These are phyloP conservation scores for Fonsecaea pugnacius DNA, from an alignment of 2,329 filamentous ascomycete species.

Conservation along the genomic window DNA sequence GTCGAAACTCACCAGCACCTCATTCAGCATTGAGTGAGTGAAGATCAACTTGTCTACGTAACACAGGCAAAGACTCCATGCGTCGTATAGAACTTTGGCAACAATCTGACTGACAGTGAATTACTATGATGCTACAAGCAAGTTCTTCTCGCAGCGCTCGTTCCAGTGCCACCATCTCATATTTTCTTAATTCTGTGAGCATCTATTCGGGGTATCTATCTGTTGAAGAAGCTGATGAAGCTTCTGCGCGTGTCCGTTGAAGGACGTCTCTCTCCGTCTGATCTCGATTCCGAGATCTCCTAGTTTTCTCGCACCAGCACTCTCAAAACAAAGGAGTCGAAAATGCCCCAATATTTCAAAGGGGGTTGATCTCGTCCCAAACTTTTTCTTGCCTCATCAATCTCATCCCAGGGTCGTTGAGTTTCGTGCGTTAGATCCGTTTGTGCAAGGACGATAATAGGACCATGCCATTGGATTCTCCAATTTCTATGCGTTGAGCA, in stretches of 20 bases:
- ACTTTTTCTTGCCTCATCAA: conserved; percentile 22
- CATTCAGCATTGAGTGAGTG: no score
- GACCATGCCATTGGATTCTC: neutral
- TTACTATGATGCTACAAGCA: no score
- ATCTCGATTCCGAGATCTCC: neutral
- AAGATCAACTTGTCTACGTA: no score
- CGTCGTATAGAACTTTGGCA: no score
- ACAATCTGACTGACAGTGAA: no score
- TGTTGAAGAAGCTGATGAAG: conserved; percentile 36
- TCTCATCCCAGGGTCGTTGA: conserved; percentile 28
- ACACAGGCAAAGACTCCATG: no score
- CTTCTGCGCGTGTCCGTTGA: conserved; percentile 35
- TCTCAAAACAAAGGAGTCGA: conserved; percentile 1
- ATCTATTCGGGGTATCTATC: conserved; percentile 30
- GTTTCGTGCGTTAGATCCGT: conserved; percentile 14
- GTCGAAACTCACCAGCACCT: no score
- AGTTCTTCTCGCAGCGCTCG: no score
- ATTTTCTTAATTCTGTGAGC: neutral
- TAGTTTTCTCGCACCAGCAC: conserved; percentile 1
- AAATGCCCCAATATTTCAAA: conserved; percentile 6
- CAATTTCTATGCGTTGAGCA: conserved; percentile 38
- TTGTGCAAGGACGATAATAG: neutral
- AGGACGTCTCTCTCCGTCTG: conserved; percentile 26
- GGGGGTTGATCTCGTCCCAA: neutral
- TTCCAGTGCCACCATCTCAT: neutral